Base-by-base conservation (phyloP, 108 stramenopile genomes). In the Aurantiochytrium sp. region DNA sequence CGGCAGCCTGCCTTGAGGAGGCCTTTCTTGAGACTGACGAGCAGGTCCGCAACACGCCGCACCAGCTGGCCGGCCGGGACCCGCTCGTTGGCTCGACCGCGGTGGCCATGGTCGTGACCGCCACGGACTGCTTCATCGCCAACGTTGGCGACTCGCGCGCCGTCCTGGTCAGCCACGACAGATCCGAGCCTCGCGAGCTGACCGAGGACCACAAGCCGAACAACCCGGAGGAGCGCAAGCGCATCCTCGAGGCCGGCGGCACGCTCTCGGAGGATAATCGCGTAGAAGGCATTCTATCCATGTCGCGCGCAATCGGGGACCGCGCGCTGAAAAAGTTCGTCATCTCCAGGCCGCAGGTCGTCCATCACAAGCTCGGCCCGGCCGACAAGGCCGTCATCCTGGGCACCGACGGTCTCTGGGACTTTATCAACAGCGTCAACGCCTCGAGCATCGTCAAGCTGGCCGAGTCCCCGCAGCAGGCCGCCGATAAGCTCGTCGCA, bases 241-340 rank as follows among this genome's bases (percentile, higher is more conserved):
- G 73, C 27, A 81, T 81, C n/a, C 24, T 27, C 24, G 73, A 22
- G 73, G 73, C 73, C 8, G 73, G 73, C 6, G 73, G 73, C 6
- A 41, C 1, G 1, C 42, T 81, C 17, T 48, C 73, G 12, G 42
- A 81, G 12, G 73, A 81, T n/a, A 81, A 81, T 48, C 39, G 73
- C 39, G 73, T 81, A 2, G 73, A 81, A 48, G 73, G 73, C n/a
- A 81, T 81, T 2, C 39, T 81, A 19, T 81, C 42, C 12, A 81
- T 81, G 73, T 81, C 73, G 73, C 73, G 73, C 45, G 73, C 73
- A 12, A 81, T 81, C 45, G 73, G 73, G 30, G 73, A 81, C 73
- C 39, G 45, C 30, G 45, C 45, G 36, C 73, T 81, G 1, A 81
- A 81, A 48, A 41, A 81, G 45, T 81, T 30, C 32, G 73, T 81